Conservation (phyloP, 352 stramenopile genomes). For the Globisporangium ultimum region DNA sequence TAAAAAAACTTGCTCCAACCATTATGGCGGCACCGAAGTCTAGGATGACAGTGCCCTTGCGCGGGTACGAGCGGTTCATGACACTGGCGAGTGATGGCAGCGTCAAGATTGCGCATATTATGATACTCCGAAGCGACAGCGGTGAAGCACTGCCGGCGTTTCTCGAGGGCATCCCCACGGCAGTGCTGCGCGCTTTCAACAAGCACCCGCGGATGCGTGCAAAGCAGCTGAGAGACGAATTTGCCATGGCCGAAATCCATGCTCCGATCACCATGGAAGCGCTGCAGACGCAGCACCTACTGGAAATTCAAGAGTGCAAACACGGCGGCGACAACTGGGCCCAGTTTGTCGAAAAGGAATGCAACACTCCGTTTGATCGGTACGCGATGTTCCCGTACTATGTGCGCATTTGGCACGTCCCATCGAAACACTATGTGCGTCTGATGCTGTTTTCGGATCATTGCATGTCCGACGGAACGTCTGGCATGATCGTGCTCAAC, state of each 20-base stretch:
- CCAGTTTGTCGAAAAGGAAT: slow-evolving; percentile 31
- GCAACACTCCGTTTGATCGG: slow-evolving; percentile 35
- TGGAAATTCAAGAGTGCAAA: slow-evolving; percentile 19
- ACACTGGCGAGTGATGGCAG: slow-evolving; percentile 25
- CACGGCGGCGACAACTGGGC: slow-evolving; percentile 11
- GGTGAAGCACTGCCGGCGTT: slow-evolving; percentile 18
- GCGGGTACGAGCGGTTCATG: slow-evolving; percentile 34
- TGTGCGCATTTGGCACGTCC: slow-evolving; percentile 40
- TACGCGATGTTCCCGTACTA: slow-evolving; percentile 48
- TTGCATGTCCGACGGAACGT: slow-evolving; percentile 39
- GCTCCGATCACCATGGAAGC: slow-evolving; percentile 24
- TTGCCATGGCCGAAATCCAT: slow-evolving; percentile 38
- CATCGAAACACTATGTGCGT: slow-evolving; percentile 17
- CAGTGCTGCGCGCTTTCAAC: slow-evolving; percentile 40
- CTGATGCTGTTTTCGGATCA: slow-evolving; percentile 50
- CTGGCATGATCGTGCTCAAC: slow-evolving; percentile 32
- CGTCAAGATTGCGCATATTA: slow-evolving; percentile 32
- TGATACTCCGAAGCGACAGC: slow-evolving; percentile 26
- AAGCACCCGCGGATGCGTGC: slow-evolving; percentile 36
- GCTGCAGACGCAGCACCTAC: slow-evolving; percentile 11
- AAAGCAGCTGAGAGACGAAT: slow-evolving; percentile 30
- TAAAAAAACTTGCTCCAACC: too few relatives aligned
- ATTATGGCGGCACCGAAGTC: too few relatives aligned
- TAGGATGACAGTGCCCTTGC: background rate
- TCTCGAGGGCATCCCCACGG: slow-evolving; percentile 22